Percentiles rank a stretch among this genome's conserved stretches.
Evolutionary conservation across 1,284 basidiomycete genomes (phyloP).

Genomic region (Trichosporon asahii): DNA sequence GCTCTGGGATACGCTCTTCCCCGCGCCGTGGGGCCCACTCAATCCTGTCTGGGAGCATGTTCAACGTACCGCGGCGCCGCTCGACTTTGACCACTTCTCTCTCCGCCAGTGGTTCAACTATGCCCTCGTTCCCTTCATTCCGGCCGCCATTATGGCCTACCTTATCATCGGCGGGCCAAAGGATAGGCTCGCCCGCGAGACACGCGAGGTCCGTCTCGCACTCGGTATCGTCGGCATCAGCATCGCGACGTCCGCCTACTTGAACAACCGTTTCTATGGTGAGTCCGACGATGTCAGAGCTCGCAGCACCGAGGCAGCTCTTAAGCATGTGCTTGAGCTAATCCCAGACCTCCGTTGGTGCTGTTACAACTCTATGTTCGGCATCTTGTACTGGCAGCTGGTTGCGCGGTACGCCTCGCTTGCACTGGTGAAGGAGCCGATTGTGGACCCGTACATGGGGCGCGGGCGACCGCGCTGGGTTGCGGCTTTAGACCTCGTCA

Average conservation of each 20-base stretch:
- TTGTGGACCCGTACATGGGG: slow-evolving; percentile 24
- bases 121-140: not conserved
- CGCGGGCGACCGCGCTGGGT: slow-evolving; percentile 24
- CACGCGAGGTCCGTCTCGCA: not conserved
- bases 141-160: not conserved
- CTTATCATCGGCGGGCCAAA: not conserved
- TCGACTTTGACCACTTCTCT: not conserved
- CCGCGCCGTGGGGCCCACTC: not conserved
- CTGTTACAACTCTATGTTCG: slow-evolving; percentile 30
- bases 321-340: no score
- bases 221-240: not conserved
- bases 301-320: no score
- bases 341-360: not conserved
- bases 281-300: not conserved
- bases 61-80: not conserved
- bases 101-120: not conserved
- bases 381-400: slow-evolving; percentile 30
- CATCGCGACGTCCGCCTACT: not conserved
- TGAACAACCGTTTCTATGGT: slow-evolving; percentile 1
- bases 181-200: not conserved
- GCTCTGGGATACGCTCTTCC: not conserved
- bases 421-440: not conserved
- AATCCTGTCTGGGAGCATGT: not conserved
- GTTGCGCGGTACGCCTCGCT: slow-evolving; percentile 25
- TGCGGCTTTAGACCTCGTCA: slow-evolving; percentile 32